These are phyloP conservation scores for Flagelloscypha sp. DNA, from an alignment of 768 basidiomycete genomes.

Conservation along the genomic window DNA sequence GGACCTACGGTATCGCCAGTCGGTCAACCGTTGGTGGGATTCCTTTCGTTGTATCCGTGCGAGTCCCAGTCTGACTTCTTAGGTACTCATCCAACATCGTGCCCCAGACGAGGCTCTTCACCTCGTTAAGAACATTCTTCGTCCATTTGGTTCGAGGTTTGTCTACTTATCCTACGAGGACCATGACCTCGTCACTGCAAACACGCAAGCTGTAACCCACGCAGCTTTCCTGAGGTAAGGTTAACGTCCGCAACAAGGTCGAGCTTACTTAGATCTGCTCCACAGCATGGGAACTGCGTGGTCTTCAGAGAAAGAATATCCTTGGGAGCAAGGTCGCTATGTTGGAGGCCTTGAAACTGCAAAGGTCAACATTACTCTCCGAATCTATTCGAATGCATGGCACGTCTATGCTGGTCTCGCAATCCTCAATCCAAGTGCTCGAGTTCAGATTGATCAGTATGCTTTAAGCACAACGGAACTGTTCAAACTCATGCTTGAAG, in stretches of 20 bases:
- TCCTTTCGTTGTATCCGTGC: not conserved
- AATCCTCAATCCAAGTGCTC: constrained; percentile 89
- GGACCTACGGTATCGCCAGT: constrained; percentile 83
- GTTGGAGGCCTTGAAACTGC: constrained; percentile 97
- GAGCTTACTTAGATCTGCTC: not conserved
- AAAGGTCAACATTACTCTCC: constrained; percentile 93
- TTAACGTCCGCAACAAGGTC: not conserved
- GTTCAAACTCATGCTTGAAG: constrained; percentile 90
- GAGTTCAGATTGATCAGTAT: constrained; percentile 84
- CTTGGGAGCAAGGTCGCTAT: constrained; percentile 94
- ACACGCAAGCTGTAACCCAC: constrained; percentile 97
- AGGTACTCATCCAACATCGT: constrained; percentile 88
- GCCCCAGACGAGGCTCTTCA: constrained; percentile 63
- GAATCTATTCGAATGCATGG: constrained; percentile 97
- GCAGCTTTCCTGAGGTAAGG: constrained; percentile 89
- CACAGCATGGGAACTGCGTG: constrained; percentile 97
- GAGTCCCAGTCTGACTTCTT: constrained; percentile 2
- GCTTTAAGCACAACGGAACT: constrained; percentile 78
- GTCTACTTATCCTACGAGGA: constrained; percentile 95
- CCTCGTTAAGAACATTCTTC: constrained; percentile 77
- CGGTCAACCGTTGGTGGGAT: constrained; percentile 80
- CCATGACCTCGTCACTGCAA: constrained; percentile 93
- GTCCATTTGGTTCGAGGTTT: constrained; percentile 72
- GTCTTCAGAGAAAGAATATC: constrained; percentile 68
- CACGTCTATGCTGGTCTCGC: constrained; percentile 99